Percentiles rank a stretch among this genome's conserved stretches.
These are phyloP conservation scores for Myxozyma lipomycoides DNA, from an alignment of 805 yeast species.

Conservation along the genomic window DNA sequence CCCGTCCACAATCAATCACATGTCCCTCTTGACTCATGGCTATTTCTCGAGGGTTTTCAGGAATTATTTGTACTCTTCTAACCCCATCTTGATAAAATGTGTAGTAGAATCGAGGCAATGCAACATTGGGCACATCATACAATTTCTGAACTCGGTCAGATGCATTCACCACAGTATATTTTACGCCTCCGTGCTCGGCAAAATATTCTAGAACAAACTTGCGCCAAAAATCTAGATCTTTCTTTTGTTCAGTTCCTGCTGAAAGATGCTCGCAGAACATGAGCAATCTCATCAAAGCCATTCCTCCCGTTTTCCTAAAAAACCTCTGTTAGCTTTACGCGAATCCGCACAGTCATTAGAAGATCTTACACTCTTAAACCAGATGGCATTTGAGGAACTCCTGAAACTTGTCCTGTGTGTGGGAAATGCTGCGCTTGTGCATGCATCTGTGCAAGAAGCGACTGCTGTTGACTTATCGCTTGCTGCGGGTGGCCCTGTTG, in stretches of 20 bases:
- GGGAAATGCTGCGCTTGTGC: constrained; percentile 3
- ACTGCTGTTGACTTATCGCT: constrained; percentile 7
- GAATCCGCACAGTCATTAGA: too few relatives aligned
- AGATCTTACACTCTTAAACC: not conserved
- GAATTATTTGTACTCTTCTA: constrained; percentile 47
- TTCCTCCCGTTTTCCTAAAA: constrained; percentile 39
- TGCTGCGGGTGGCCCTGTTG: constrained; percentile 8
- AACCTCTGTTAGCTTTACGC: too few relatives aligned
- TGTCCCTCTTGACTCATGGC: constrained; percentile 52
- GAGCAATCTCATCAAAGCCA: constrained; percentile 49
- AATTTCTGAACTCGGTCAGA: constrained; percentile 47
- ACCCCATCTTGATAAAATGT: constrained; percentile 53
- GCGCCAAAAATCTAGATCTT: constrained; percentile 50
- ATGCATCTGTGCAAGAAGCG: not conserved
- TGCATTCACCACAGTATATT: constrained; percentile 45
- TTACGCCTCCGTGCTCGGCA: constrained; percentile 48
- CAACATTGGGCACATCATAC: constrained; percentile 59
- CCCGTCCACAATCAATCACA: constrained; percentile 51
- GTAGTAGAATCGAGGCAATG: constrained; percentile 61
- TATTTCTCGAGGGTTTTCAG: constrained; percentile 48
- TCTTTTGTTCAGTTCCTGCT: constrained; percentile 43
- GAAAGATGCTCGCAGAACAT: constrained; percentile 49
- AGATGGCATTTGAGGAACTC: not conserved
- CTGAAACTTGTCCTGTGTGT: not conserved
- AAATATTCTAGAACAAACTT: constrained; percentile 49